Evolutionary conservation across 1,284 basidiomycete genomes (phyloP).

Genomic region (Sutorius eximius): DNA sequence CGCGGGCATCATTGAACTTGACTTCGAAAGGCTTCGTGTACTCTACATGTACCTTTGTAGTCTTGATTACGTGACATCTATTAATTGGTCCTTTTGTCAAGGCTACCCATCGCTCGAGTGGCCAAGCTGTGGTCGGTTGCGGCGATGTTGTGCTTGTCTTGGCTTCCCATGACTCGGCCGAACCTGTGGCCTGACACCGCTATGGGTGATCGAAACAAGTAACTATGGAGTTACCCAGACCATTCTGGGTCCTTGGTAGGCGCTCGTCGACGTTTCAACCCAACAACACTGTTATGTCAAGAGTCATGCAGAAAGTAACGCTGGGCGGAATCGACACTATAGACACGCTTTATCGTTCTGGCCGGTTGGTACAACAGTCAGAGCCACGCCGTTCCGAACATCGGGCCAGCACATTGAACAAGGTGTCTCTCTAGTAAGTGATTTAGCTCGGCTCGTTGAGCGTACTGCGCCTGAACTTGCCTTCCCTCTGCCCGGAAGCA

Average conservation of each 20-base stretch:
- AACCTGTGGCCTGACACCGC: too few relatives aligned
- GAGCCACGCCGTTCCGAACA: constrained; percentile 35
- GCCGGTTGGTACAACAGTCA: constrained; percentile 8
- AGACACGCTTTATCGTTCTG: constrained; percentile 44
- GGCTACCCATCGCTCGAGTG: too few relatives aligned
- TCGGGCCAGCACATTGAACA: constrained; percentile 42
- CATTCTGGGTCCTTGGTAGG: too few relatives aligned
- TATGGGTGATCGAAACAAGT: too few relatives aligned
- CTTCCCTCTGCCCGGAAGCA: constrained; percentile 41
- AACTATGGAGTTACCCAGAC: too few relatives aligned
- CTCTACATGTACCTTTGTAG: constrained; percentile 13
- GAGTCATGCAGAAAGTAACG: background rate
- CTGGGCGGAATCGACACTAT: constrained; percentile 53
- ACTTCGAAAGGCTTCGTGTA: constrained; percentile 10
- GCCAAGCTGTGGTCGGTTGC: too few relatives aligned
- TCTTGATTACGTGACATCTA: background rate
- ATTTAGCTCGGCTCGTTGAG: background rate
- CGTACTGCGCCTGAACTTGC: background rate
- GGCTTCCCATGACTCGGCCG: too few relatives aligned
- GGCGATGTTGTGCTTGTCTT: too few relatives aligned
- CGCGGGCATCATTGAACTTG: background rate
- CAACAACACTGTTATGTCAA: constrained; percentile 4
- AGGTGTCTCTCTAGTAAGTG: constrained; percentile 63
- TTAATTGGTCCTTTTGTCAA: constrained; percentile 4
- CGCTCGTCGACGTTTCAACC: background rate